phyloP scores from a whole-genome alignment of 768 basidiomycete species.

The Lepiota brunneoincarnata region DNA sequence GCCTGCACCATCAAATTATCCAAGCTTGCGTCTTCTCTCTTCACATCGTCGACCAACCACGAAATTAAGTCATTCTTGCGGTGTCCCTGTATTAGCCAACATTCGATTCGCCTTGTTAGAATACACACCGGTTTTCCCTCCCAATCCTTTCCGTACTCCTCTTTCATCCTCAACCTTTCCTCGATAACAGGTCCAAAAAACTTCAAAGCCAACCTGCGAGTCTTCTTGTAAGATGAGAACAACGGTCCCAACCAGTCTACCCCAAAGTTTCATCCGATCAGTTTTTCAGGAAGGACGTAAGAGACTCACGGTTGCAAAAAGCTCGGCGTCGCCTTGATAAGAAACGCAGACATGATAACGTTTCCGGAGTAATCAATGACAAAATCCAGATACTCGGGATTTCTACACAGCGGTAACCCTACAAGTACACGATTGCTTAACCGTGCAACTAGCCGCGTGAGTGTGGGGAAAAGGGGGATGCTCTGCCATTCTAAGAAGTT shows the following conservation, averaged over 20 bases:
- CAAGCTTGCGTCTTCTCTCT: slow-evolving; percentile 20
- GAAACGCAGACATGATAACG: slow-evolving; percentile 15
- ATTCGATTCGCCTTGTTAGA: neutral
- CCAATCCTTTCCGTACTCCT: slow-evolving; percentile 22
- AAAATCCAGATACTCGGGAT: slow-evolving; percentile 18
- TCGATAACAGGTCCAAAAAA: slow-evolving; percentile 22
- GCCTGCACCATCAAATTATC: slow-evolving; percentile 25
- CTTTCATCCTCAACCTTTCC: slow-evolving; percentile 23
- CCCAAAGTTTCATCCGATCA: no score
- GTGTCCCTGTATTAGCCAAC: neutral
- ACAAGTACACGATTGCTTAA: slow-evolving; percentile 22
- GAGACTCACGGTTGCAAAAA: slow-evolving; percentile 18
- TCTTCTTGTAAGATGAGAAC: slow-evolving; percentile 12
- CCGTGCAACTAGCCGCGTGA: slow-evolving; percentile 17
- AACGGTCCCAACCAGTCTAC: slow-evolving; percentile 12
- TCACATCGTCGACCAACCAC: slow-evolving; percentile 38
- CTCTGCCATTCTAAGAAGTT: slow-evolving; percentile 8
- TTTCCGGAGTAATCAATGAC: slow-evolving; percentile 17
- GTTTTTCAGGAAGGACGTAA: neutral
- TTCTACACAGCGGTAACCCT: no score
- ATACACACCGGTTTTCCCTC: slow-evolving; percentile 23
- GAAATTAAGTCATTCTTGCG: slow-evolving; percentile 39
- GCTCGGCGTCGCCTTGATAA: slow-evolving; percentile 16
- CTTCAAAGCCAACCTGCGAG: no score
- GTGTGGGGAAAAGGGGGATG: slow-evolving; percentile 3